phyloP scores from a whole-genome alignment of 2,329 filamentous ascomycete genomes.

The Epichloe aotearoae region DNA sequence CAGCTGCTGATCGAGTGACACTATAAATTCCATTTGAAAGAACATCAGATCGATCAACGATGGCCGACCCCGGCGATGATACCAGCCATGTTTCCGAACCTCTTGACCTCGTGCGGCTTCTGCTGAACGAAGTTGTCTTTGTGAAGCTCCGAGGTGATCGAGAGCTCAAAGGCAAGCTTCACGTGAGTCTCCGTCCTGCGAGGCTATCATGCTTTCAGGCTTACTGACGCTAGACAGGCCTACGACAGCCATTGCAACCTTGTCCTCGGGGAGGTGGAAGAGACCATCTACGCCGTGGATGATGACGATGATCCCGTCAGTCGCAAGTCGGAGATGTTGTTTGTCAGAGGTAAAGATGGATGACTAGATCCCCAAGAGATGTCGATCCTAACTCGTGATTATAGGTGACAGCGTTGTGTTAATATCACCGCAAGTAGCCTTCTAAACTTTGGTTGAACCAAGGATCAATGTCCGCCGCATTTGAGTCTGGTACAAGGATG shows the following conservation, averaged over 20 bases:
- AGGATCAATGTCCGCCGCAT: not conserved
- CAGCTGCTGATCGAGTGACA: not conserved
- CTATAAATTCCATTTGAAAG: not conserved
- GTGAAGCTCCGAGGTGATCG: conserved; percentile 93
- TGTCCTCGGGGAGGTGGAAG: conserved; percentile 89
- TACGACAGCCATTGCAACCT: conserved; percentile 98
- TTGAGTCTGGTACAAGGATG: not conserved
- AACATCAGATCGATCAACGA: conserved; percentile 22
- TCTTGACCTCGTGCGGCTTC: conserved; percentile 86
- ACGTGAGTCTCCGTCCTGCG: conserved; percentile 39
- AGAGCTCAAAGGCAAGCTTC: conserved; percentile 86
- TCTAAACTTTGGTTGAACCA: conserved; percentile 14
- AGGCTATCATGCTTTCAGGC: too few relatives aligned
- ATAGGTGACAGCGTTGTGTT: conserved; percentile 60
- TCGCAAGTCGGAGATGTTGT: conserved; percentile 97
- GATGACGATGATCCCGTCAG: conserved; percentile 90
- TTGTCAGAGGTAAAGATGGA: conserved; percentile 66
- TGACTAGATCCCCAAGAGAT: conserved; percentile 13
- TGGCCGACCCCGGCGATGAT: conserved; percentile 76
- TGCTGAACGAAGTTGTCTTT: conserved; percentile 91
- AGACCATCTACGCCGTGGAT: conserved; percentile 89
- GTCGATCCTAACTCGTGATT: not conserved
- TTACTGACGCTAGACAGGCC: conserved; percentile 42
- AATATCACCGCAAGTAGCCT: conserved; percentile 48
- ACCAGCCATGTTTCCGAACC: conserved; percentile 70